Base-by-base conservation (phyloP, 2,329 filamentous ascomycete genomes). In the Colletotrichum echinochloae region DNA sequence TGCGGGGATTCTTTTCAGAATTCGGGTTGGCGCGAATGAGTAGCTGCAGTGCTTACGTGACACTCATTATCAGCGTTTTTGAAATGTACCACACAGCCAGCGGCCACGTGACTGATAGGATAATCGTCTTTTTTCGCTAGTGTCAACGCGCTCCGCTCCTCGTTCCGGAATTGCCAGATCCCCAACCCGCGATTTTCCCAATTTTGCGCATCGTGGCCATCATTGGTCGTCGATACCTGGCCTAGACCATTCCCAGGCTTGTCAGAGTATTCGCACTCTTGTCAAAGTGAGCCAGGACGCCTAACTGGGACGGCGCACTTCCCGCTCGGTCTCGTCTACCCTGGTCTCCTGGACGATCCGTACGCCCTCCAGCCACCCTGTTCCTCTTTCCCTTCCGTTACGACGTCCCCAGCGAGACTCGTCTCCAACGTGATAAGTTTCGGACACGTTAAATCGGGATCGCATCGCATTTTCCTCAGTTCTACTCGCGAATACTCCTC, bases 121-220 rank as follows among this genome's bases (percentile, higher is more conserved):
- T 14, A 41, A 20, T 41, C 39, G 20, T 41, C 37, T 59, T 65
- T 65, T 49, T 65, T 65, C 30, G 39, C 26, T 37, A 48, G 57
- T 35, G 33, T 35, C 44, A 60, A 71, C 68, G 65, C 69, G 69
- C 65, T 64, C 67, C 65, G 65, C 60, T 49, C 59, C 55, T 69
- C 20, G 64, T 46, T 57, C 64, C 37, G 39, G 55, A 39, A 60
- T 55, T 49, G 55, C 63, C 63, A 70, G 66, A 56, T 70, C 30
- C 33, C 39, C 48, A 67, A 65, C 60, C 52, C 56, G 69, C 66
- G 65, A 71, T 70, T 69, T 60, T 30, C 41, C 66, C 39, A 54
- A 61, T 51, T 68, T 63, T 49, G 68, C 68, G 68, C 60, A 70
- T 71, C 66, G 69, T 70, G 66, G 66, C 69, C 69, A 71, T 71